These are phyloP conservation scores for Arachis hypogaea DNA, from an alignment of 306 rosid genomes.

Conservation along the genomic window DNA sequence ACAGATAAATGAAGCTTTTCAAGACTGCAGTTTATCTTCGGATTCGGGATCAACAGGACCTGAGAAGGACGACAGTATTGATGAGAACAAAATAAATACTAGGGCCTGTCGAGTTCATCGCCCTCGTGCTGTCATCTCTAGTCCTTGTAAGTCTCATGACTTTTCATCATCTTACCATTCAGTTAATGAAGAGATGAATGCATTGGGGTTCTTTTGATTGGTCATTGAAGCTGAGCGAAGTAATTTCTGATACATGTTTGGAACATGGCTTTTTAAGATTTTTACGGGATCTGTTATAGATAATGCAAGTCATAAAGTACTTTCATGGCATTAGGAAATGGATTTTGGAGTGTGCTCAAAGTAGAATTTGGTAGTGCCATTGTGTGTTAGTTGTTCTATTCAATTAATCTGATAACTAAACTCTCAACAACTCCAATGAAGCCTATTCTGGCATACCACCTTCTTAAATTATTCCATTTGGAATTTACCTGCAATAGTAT, in stretches of 20 bases:
- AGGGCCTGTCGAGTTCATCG: constrained; percentile 67
- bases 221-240: constrained; percentile 17
- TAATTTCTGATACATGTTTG: constrained; percentile 16
- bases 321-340: constrained; percentile 15
- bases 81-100: constrained; percentile 55
- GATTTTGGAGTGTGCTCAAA: constrained; percentile 25
- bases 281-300: not conserved
- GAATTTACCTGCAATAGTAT: not conserved
- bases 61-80: constrained; percentile 47
- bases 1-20: constrained; percentile 51
- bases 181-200: constrained; percentile 2
- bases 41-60: constrained; percentile 44
- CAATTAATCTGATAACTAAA: not conserved
- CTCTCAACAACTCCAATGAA: constrained; percentile 11
- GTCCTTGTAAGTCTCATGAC: constrained; percentile 65
- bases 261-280: too few relatives aligned
- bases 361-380: not conserved
- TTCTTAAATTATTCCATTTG: not conserved
- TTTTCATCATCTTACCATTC: constrained; percentile 19
- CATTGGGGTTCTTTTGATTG: constrained; percentile 23
- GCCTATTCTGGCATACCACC: constrained; percentile 5
- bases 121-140: constrained; percentile 90
- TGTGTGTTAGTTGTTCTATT: not conserved
- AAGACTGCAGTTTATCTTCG: constrained; percentile 36
- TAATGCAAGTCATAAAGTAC: not conserved